These are phyloP conservation scores for Chionographis japonica DNA, from an alignment of 106 monocot species.

Conservation along the genomic window DNA sequence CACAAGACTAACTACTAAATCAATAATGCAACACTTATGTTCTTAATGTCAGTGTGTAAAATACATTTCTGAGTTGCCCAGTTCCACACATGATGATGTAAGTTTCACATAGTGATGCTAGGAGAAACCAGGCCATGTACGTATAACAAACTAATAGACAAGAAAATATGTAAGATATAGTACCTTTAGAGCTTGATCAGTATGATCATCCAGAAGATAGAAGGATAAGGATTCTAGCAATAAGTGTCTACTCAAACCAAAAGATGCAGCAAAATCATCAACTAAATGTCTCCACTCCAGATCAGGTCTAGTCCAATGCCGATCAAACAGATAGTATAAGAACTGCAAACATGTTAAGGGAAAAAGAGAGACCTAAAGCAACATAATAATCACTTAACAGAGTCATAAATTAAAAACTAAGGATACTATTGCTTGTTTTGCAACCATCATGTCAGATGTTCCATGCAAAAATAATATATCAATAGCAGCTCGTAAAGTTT, in stretches of 20 bases:
- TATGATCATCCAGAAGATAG: slow-evolving; percentile 87
- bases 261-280: slow-evolving; percentile 81
- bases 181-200: slow-evolving; percentile 74
- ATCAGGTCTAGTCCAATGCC: slow-evolving; percentile 81
- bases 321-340: slow-evolving; percentile 88
- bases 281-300: slow-evolving; percentile 66
- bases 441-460: slow-evolving; percentile 79
- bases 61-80: too few species aligned
- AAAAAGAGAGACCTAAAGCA: neutral
- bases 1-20: too few species aligned
- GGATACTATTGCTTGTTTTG: slow-evolving; percentile 97
- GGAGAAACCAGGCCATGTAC: neutral
- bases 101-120: too few species aligned
- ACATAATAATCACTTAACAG: neutral
- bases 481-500: slow-evolving; percentile 53
- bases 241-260: slow-evolving; percentile 47
- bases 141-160: slow-evolving; percentile 3
- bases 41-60: too few species aligned
- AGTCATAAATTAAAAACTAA: slow-evolving; percentile 5
- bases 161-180: slow-evolving; percentile 1
- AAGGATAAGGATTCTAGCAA: slow-evolving; percentile 72
- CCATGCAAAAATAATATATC: slow-evolving; percentile 87
- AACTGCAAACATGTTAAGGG: slow-evolving; percentile 66
- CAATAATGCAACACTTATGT: too few species aligned
- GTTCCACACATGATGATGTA: too few species aligned